Percentiles rank a stretch among this genome's conserved stretches.
Conservation (phyloP, 2,329 filamentous ascomycete species). For the Leptographium wingfieldii region DNA sequence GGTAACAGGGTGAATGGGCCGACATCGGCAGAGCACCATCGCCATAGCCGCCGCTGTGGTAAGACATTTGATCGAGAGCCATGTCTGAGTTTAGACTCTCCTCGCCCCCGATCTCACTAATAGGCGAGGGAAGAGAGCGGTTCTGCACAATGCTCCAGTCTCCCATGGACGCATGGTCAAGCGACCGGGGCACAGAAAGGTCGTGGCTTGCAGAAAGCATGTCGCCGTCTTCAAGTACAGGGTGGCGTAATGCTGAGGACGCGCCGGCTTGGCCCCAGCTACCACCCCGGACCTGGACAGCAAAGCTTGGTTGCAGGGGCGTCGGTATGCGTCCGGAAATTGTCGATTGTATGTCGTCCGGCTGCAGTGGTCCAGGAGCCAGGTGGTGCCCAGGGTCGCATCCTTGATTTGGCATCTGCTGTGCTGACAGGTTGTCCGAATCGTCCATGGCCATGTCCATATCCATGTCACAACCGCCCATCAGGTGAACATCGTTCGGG, state of each 20-base stretch:
- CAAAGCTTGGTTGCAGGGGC: slow-evolving; percentile 46
- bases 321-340: slow-evolving; percentile 40
- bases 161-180: slow-evolving; percentile 24
- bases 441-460: slow-evolving; percentile 39
- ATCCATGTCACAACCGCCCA: slow-evolving; percentile 25
- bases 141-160: slow-evolving; percentile 42
- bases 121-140: slow-evolving; percentile 44
- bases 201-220: slow-evolving; percentile 15
- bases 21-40: neutral
- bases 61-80: slow-evolving; percentile 22
- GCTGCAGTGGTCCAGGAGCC: slow-evolving; percentile 20
- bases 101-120: slow-evolving; percentile 40
- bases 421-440: slow-evolving; percentile 12
- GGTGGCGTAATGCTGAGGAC: neutral
- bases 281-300: slow-evolving; percentile 40
- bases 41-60: neutral
- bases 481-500: slow-evolving; percentile 1
- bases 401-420: neutral
- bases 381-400: slow-evolving; percentile 12
- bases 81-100: slow-evolving; percentile 29
- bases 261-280: slow-evolving; percentile 24
- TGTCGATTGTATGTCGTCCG: slow-evolving; percentile 19
- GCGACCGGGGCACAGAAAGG: slow-evolving; percentile 34
- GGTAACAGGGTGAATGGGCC: neutral
- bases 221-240: neutral